phyloP scores from a whole-genome alignment of 1,284 basidiomycete genomes.

The Waitea zeae region DNA sequence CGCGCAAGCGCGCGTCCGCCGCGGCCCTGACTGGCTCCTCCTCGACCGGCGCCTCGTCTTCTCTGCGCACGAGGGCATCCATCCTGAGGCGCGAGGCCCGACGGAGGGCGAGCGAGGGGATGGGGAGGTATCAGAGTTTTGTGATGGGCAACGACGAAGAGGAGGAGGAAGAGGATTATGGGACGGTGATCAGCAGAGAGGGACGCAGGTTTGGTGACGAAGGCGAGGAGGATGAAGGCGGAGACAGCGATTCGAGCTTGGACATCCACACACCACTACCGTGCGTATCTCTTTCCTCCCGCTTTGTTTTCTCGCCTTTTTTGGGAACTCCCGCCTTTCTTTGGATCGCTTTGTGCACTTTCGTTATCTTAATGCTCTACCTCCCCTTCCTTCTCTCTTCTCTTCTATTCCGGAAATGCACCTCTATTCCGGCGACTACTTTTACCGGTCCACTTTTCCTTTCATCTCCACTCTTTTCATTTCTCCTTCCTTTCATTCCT shows the following conservation, averaged over 20 bases:
- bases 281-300: slow-evolving; percentile 24
- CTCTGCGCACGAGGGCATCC: neutral
- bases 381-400: no score
- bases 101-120: neutral
- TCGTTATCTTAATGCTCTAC: no score
- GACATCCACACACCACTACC: slow-evolving; percentile 65
- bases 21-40: no score
- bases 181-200: slow-evolving; percentile 10
- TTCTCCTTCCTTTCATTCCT: slow-evolving; percentile 1
- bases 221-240: slow-evolving; percentile 20
- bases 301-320: no score
- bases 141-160: neutral
- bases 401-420: no score
- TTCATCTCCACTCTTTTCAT: slow-evolving; percentile 5
- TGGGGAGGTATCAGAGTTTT: neutral
- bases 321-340: no score
- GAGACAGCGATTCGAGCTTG: slow-evolving; percentile 47
- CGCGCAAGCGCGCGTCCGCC: no score
- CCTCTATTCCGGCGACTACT: no score
- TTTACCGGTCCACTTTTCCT: no score
- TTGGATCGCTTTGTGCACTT: no score
- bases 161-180: neutral
- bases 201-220: slow-evolving; percentile 14
- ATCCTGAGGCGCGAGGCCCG: neutral
- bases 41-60: no score